Conservation (phyloP, 306 rosid genomes). For the Castanopsis chinensis region DNA sequence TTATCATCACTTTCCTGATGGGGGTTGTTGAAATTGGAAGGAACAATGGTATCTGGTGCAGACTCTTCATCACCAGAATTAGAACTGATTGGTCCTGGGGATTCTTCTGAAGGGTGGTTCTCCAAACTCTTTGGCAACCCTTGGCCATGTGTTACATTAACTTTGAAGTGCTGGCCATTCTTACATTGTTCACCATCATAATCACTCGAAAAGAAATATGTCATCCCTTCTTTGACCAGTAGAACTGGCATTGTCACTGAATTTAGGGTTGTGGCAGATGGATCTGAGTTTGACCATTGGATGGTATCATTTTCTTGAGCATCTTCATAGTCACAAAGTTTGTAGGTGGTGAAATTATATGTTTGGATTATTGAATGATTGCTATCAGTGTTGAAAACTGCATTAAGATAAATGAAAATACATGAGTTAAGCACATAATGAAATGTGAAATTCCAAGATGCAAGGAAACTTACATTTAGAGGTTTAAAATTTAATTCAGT, state of each 20-base stretch:
- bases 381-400: slow-evolving; percentile 82
- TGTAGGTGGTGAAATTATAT: slow-evolving; percentile 70
- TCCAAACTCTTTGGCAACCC: slow-evolving; percentile 58
- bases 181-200: slow-evolving; percentile 89
- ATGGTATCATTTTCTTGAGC: slow-evolving; percentile 62
- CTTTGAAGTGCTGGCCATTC: slow-evolving; percentile 67
- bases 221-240: slow-evolving; percentile 57
- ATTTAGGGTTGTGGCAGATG: slow-evolving; percentile 45
- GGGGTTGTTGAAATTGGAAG: slow-evolving; percentile 78
- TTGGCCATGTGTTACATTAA: slow-evolving; percentile 66
- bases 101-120: slow-evolving; percentile 23
- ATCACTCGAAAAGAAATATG: slow-evolving; percentile 75
- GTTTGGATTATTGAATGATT: slow-evolving; percentile 80
- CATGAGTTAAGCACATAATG: not conserved
- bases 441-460: no score
- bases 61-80: slow-evolving; percentile 59
- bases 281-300: slow-evolving; percentile 65
- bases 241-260: slow-evolving; percentile 62
- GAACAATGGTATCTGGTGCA: slow-evolving; percentile 73
- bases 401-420: slow-evolving; percentile 11
- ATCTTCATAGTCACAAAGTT: slow-evolving; percentile 61
- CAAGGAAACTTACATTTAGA: no score
- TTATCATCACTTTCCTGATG: slow-evolving; percentile 21
- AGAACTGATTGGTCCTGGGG: slow-evolving; percentile 61
- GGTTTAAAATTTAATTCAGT: no score